Base-by-base conservation (phyloP, 2,329 filamentous ascomycete species). In the Curvularia eragrostidis region DNA sequence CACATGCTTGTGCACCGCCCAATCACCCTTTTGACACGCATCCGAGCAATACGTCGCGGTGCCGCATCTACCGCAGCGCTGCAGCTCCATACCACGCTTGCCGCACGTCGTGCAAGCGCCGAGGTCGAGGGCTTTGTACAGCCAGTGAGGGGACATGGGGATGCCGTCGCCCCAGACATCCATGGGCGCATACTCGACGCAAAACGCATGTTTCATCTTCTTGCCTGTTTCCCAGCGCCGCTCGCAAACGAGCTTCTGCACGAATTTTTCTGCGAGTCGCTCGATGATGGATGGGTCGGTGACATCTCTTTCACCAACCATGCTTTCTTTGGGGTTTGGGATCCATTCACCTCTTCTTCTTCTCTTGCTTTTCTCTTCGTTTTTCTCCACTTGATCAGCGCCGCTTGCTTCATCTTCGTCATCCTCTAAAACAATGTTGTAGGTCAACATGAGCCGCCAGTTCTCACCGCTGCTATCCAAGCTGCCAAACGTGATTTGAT, bases 91-190 rank as follows among this genome's bases (percentile, higher is more conserved):
- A 24, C 15, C 19, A 15, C 39, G 43, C 47, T 24, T 49, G 1
- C 34, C 23, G 21, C 67, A 69, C 2, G 57, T 50, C 13, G 66
- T 68, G 30, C 67, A 70, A 12, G 15, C 46, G 0, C 12, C 19
- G 1, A 70, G 47, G 34, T 64, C 48, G 2, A 66, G 57, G 1
- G 49, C 19, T 3, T 48, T 28, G 26, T 70, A 70, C 8, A 70
- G 39, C 64, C 65, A 64, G n/a, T 68, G 66, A 7, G 66, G 66
- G 12, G 50, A 61, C 65, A 66, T 70, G 2, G 63, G 52, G 2
- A 70, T 69, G 1, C 67, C 67, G 36, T 70, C 67, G 12, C 65
- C 63, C 52, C 67, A 70, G 34, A 68, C 54, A 26, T 70, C 67
- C 67, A 70, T 70, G 0, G 67, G 64, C 36, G 64, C 67, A 38